phyloP scores from a whole-genome alignment of 768 basidiomycete species.

The Dioszegia hungarica region DNA sequence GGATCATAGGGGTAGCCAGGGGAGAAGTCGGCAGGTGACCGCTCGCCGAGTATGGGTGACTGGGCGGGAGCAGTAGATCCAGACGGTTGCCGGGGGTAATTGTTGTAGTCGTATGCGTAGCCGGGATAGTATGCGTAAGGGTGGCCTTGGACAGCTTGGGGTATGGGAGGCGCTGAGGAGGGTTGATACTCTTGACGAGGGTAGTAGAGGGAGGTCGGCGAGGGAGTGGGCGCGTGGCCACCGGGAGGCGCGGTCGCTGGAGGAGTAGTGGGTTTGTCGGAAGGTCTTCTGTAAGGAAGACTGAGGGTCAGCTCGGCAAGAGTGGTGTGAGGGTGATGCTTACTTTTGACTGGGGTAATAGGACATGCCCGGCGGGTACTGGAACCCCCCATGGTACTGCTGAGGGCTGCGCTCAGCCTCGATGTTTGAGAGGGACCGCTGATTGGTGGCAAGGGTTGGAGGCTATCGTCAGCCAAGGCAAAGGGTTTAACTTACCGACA shows the following conservation, averaged over 20 bases:
- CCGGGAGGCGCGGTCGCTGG: slow-evolving; percentile 16
- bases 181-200: slow-evolving; percentile 11
- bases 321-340: background rate
- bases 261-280: slow-evolving; percentile 13
- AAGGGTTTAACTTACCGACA: background rate
- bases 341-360: slow-evolving; percentile 6
- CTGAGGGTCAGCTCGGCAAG: background rate
- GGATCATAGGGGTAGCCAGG: slow-evolving; percentile 2
- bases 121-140: slow-evolving; percentile 20
- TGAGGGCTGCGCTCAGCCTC: background rate
- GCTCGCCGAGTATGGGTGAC: too few species aligned
- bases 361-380: background rate
- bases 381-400: background rate
- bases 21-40: background rate
- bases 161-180: slow-evolving; percentile 22
- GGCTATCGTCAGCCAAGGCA: background rate
- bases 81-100: background rate
- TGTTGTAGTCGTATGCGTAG: slow-evolving; percentile 7
- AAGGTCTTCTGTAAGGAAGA: slow-evolving; percentile 11
- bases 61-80: background rate
- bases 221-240: too few species aligned
- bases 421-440: background rate
- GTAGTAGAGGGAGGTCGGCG: slow-evolving; percentile 12
- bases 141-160: too few species aligned
- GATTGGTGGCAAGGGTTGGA: background rate